Conservation (phyloP, 352 stramenopile species). For the Phytophthora sojae region DNA sequence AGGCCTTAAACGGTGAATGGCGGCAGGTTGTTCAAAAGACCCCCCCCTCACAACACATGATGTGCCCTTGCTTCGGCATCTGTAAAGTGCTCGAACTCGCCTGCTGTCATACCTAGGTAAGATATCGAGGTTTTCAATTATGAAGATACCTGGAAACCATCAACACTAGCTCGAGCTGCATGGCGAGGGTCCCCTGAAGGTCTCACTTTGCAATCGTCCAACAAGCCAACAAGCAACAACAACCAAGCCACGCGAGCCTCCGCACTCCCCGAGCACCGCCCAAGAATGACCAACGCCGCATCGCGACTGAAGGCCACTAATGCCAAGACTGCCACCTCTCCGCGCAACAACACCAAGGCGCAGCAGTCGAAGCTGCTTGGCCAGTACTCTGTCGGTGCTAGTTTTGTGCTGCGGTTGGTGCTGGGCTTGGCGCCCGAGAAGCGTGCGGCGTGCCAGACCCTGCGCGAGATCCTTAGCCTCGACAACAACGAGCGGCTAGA, state of each 20-base stretch:
- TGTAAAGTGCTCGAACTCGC: no score
- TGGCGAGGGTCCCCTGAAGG: no score
- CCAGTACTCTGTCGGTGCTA: constrained; percentile 8
- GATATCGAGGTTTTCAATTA: no score
- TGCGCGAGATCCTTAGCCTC: constrained; percentile 23
- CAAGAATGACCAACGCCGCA: constrained; percentile 20
- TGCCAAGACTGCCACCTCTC: not conserved
- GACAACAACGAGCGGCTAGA: constrained; percentile 7
- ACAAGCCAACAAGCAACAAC: not conserved
- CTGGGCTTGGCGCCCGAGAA: constrained; percentile 30
- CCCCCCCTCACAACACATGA: no score
- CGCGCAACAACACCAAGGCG: not conserved
- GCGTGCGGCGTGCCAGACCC: constrained; percentile 14
- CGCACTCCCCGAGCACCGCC: not conserved
- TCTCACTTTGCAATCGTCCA: not conserved
- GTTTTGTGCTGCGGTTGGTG: constrained; percentile 27
- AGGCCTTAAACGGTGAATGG: no score
- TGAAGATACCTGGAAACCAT: no score
- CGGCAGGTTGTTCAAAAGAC: no score
- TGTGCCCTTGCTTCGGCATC: no score
- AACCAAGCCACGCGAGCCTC: not conserved
- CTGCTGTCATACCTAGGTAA: no score
- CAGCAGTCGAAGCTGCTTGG: constrained; percentile 20
- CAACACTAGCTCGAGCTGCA: no score
- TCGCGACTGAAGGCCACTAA: constrained; percentile 13